phyloP scores from a whole-genome alignment of 257 asterid species.

The Przewalskia tangutica region DNA sequence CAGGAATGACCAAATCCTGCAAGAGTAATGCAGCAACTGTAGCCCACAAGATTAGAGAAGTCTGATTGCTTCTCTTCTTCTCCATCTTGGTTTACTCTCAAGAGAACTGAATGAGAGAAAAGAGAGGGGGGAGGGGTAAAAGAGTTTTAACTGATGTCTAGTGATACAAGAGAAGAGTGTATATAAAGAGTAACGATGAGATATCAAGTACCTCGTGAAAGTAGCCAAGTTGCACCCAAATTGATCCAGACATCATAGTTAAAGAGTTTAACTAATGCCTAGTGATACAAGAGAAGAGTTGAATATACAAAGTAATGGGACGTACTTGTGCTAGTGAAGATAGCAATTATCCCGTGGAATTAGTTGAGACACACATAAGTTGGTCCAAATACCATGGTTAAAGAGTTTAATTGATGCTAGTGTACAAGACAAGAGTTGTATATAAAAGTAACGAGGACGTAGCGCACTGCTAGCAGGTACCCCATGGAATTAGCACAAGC shows the following conservation, averaged over 20 bases:
- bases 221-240: neutral
- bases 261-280: neutral
- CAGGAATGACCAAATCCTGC: conserved; percentile 35
- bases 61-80: conserved; percentile 24
- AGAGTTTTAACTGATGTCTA: neutral
- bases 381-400: accelerated
- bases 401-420: neutral
- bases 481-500: neutral
- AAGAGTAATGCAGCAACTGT: conserved; percentile 36
- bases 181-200: conserved; percentile 1
- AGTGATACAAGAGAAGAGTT: neutral
- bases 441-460: neutral
- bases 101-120: neutral
- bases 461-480: neutral
- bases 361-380: accelerated
- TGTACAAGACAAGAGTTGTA: neutral
- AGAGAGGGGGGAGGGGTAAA: neutral
- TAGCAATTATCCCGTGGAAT: neutral
- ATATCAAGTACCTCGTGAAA: neutral
- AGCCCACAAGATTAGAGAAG: conserved; percentile 34
- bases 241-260: accelerated
- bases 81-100: conserved; percentile 24
- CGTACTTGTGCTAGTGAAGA: neutral
- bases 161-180: neutral
- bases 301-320: conserved; percentile 5